Conservation (phyloP, 768 basidiomycete genomes). For the Punctularia strigosozonata region DNA sequence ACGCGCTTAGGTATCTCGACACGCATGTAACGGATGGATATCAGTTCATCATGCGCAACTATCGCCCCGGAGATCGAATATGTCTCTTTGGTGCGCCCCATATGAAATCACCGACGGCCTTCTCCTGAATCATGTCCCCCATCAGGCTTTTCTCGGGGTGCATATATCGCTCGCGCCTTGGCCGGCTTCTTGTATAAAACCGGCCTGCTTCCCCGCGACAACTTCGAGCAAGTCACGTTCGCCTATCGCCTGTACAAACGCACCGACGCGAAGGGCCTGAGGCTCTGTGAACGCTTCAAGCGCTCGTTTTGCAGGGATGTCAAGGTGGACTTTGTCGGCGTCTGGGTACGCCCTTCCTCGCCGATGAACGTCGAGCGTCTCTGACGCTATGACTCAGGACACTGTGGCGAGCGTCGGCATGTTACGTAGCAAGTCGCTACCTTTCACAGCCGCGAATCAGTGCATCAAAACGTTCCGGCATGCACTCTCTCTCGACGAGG, state of each 20-base stretch:
- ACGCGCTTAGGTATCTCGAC: slow-evolving; percentile 29
- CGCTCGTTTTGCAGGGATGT: slow-evolving; percentile 37
- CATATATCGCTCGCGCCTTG: slow-evolving; percentile 35
- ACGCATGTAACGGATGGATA: slow-evolving; percentile 44
- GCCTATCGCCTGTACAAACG: slow-evolving; percentile 41
- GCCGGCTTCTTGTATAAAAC: slow-evolving; percentile 42
- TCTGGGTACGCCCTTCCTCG: slow-evolving; percentile 20
- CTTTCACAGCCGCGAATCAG: slow-evolving; percentile 53
- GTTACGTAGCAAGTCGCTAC: slow-evolving; percentile 44
- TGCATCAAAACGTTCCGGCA: slow-evolving; percentile 66
- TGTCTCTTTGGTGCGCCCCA: slow-evolving; percentile 39
- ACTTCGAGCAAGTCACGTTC: slow-evolving; percentile 36
- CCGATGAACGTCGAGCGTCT: neutral
- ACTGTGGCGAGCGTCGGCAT: slow-evolving; percentile 71
- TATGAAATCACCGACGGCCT: neutral
- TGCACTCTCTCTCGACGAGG: slow-evolving; percentile 70
- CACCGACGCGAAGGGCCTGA: slow-evolving; percentile 26
- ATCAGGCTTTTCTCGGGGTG: slow-evolving; percentile 24
- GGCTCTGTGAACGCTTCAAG: slow-evolving; percentile 42
- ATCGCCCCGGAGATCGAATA: slow-evolving; percentile 35
- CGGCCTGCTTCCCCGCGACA: slow-evolving; percentile 14
- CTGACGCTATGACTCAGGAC: slow-evolving; percentile 27
- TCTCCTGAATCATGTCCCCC: no score
- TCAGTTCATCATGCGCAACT: slow-evolving; percentile 48
- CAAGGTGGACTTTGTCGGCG: slow-evolving; percentile 45